phyloP scores from a whole-genome alignment of 768 basidiomycete species.

The Panaeolus cyanescens region DNA sequence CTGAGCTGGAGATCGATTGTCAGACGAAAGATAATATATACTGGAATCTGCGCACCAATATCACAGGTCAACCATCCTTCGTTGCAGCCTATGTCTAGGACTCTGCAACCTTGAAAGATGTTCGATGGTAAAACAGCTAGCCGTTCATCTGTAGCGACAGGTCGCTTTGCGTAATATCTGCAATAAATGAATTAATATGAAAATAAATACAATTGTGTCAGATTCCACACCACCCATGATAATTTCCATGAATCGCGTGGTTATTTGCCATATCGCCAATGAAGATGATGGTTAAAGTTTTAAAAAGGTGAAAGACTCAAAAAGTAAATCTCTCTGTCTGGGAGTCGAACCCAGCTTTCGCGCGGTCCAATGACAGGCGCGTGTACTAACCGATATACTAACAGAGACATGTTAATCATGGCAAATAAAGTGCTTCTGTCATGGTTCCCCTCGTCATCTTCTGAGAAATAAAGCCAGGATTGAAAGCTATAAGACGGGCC shows the following conservation, averaged over 20 bases:
- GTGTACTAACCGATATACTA: slow-evolving; percentile 53
- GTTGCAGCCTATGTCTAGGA: slow-evolving; percentile 88
- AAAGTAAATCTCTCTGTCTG: slow-evolving; percentile 11
- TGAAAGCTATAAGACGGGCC: too few relatives aligned
- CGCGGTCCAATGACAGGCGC: slow-evolving; percentile 40
- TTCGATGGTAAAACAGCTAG: slow-evolving; percentile 57
- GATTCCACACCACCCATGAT: slow-evolving; percentile 55
- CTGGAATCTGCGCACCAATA: slow-evolving; percentile 54
- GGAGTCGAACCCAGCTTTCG: slow-evolving; percentile 18
- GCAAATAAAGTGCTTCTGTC: too few relatives aligned
- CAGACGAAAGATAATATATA: background rate
- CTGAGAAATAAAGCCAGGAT: too few relatives aligned
- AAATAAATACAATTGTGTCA: background rate
- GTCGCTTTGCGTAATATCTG: slow-evolving; percentile 82
- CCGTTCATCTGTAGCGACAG: slow-evolving; percentile 59
- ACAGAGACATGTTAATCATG: slow-evolving; percentile 7
- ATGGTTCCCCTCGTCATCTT: too few relatives aligned
- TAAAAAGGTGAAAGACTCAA: slow-evolving; percentile 8
- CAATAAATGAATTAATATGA: slow-evolving; percentile 5
- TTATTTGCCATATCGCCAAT: background rate
- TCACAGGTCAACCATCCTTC: slow-evolving; percentile 86
- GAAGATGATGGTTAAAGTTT: background rate
- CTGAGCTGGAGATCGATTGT: slow-evolving; percentile 50
- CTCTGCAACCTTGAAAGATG: slow-evolving; percentile 55
- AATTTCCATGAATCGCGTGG: slow-evolving; percentile 71